Base-by-base conservation (phyloP, 768 basidiomycete genomes). In the Roridomyces roridus region DNA sequence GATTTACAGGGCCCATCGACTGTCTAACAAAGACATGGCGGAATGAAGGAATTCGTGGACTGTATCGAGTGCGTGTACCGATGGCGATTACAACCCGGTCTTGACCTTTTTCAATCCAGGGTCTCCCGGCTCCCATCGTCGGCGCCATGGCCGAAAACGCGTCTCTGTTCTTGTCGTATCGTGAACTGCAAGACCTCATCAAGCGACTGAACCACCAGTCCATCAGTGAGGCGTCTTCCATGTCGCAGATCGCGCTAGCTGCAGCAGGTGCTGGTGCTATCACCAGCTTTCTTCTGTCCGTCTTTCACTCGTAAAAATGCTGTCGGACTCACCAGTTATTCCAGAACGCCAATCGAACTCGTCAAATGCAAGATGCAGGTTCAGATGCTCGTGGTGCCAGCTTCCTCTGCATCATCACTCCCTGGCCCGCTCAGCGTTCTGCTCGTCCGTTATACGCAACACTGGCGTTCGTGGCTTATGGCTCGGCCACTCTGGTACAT, bases 81-180 rank as follows among this genome's bases (percentile, higher is more conserved):
- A 21, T 35, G 11, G 26, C 46, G 40, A 20, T 9, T 17, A 21
- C 10, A 50, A 39, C 20, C 25, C 23, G 24, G 46, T 51, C 31
- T 34, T 34, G 31, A 8, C 43, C 17, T 10, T 34, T 42, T 28
- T 50, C n/a, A n/a, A n/a, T n/a, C 21, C 44, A 95, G 96, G 96
- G 96, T 15, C 78, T 98, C 4, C 94, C 96, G n/a, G 92, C 94
- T 37, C 96, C 96, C 0, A 79, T 99, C 26, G 85, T 89, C 0
- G 96, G 94, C 5, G 92, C 96, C 24, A 96, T 96, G 87, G 88
- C 85, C 1, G 96, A 98, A 73, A 98, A 96, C 61, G 96, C 96
- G 2, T 81, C 85, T 1, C 78, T 98, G 31, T 99, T 99, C 76
- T 74, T 97, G 42, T 78, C 90, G 6, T 98, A 98, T 69, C 86